Percentiles rank a stretch among this genome's conserved stretches.
Conservation (phyloP, 495 filamentous ascomycete genomes). For the Lepraria neglecta region DNA sequence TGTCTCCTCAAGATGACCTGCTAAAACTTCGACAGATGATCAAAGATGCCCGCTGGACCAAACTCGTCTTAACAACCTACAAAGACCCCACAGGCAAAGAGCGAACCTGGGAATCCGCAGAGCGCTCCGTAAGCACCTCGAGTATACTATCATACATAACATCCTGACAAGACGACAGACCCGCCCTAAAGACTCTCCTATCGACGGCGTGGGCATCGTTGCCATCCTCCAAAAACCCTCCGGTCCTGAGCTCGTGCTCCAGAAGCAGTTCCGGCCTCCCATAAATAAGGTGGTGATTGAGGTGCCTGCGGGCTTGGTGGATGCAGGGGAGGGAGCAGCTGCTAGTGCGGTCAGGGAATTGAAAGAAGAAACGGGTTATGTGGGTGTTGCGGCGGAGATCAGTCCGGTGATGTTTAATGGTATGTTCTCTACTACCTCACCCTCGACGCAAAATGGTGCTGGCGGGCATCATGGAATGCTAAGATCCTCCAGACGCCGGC, state of each 20-base stretch:
- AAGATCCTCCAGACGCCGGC: constrained; percentile 48
- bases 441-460: too few species aligned
- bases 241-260: constrained; percentile 69
- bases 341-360: constrained; percentile 80
- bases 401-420: constrained; percentile 84
- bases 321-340: constrained; percentile 72
- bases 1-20: constrained; percentile 17
- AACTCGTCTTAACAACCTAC: constrained; percentile 61
- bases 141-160: too few species aligned
- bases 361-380: constrained; percentile 90
- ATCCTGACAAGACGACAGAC: constrained; percentile 24
- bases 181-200: constrained; percentile 58
- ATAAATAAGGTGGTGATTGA: constrained; percentile 73
- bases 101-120: constrained; percentile 76
- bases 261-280: constrained; percentile 85
- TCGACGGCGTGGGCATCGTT: constrained; percentile 88
- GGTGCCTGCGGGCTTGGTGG: constrained; percentile 79
- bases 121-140: constrained; percentile 41
- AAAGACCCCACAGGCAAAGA: constrained; percentile 60
- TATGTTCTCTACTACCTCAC: constrained; percentile 39
- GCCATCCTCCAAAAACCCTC: constrained; percentile 71
- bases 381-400: constrained; percentile 59
- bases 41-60: constrained; percentile 67
- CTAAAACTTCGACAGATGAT: constrained; percentile 33
- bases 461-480: too few species aligned